Base-by-base conservation (phyloP, 768 basidiomycete genomes). In the Sarcodon aspratus region DNA sequence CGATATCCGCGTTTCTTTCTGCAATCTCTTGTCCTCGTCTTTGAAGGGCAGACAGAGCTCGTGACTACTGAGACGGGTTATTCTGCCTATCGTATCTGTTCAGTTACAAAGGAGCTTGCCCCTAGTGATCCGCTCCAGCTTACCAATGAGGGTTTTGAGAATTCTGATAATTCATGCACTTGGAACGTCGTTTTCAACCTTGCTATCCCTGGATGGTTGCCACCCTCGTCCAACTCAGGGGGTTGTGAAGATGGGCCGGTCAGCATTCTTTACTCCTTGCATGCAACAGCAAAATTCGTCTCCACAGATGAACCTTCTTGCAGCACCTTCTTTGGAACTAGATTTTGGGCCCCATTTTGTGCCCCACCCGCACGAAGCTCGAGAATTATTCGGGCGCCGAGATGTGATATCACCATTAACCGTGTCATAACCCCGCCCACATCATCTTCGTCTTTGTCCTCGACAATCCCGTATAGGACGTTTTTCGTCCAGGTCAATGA, bases 121-220 rank as follows among this genome's bases (percentile, higher is more conserved):
- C 65, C 74, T 9, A 57, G 61, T n/a, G 70, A 70, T 9, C 70
- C 77, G 9, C 52, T 85, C 27, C 79, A 83, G 53, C 67, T 89
- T 50, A 74, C 66, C 48, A 80, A 83, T 61, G 79, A 81, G 52
- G 80, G 74, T 12, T 70, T 73, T 43, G 80, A 86, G 57, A 74
- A 80, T 36, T 64, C 66, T 18, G 69, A 65, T 45, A 66, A 67
- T 49, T 75, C 76, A 46, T 80, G 75, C 73, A 65, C 59, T 63
- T 90, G 90, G 82, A 80, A 84, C 54, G 69, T 91, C 48, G 69
- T 81, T 13, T 95, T 94, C 62, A 82, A 91, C 61, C 65, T 96
- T 3, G 73, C 78, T 12, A 67, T 94, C n/a, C 91, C 92, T 5
- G 93, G 91, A 13, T 95, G 93, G 93, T 72, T 96, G 3, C 92